Percentiles rank a stretch among this genome's conserved stretches.
These are phyloP conservation scores for Spinacia oleracea DNA, from an alignment of 179 eudicot species.

Conservation along the genomic window DNA sequence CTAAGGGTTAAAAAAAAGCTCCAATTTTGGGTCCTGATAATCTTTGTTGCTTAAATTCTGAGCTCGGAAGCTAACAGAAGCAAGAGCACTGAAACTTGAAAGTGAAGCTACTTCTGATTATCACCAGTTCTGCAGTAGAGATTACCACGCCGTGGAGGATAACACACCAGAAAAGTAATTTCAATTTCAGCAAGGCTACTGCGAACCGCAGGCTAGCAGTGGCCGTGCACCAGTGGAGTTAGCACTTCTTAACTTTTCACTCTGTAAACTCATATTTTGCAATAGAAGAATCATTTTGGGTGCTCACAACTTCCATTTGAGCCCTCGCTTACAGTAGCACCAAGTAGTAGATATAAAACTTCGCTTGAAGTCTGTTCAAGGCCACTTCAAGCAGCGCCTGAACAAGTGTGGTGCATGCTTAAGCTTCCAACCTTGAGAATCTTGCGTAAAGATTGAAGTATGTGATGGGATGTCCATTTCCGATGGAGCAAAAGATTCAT, in stretches of 20 bases:
- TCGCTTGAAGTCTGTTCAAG: background rate
- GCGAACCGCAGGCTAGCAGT: background rate
- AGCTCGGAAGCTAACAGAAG: background rate
- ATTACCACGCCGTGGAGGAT: background rate
- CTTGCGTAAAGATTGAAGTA: no score
- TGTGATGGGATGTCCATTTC: no score
- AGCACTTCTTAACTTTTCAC: background rate
- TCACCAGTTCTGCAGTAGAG: background rate
- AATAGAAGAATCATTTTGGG: background rate
- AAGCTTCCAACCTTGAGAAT: background rate
- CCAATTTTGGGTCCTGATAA: background rate
- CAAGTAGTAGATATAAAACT: background rate
- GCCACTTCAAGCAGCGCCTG: background rate
- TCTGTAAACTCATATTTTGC: background rate
- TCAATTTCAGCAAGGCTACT: background rate
- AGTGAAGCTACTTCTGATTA: background rate
- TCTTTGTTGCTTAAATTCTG: background rate
- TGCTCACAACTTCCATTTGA: background rate
- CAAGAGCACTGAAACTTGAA: background rate
- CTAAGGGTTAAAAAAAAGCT: background rate
- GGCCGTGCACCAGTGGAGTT: background rate
- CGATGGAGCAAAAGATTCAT: no score
- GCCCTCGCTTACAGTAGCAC: background rate
- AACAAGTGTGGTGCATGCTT: background rate
- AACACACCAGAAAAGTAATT: background rate